These are phyloP conservation scores for Aureobasidium sp. DNA, from an alignment of 2,329 filamentous ascomycete species.

Conservation along the genomic window DNA sequence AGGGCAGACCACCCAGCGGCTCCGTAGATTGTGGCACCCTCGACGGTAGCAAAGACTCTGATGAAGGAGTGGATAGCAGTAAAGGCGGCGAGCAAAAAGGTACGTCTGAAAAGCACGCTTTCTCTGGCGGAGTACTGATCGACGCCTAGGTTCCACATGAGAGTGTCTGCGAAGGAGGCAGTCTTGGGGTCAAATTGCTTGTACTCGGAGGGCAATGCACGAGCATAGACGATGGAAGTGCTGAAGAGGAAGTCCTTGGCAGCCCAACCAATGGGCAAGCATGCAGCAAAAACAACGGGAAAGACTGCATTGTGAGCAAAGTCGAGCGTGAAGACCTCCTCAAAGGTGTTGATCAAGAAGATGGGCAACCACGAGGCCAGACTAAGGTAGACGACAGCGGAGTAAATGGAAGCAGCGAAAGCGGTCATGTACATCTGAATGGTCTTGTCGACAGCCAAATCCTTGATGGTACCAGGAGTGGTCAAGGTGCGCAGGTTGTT, in stretches of 20 bases:
- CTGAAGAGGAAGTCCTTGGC: constrained; percentile 72
- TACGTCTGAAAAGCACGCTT: constrained; percentile 49
- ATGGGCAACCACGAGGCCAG: constrained; percentile 64
- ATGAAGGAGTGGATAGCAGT: constrained; percentile 52
- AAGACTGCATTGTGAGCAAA: constrained; percentile 58
- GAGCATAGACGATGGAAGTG: constrained; percentile 46
- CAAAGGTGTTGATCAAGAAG: constrained; percentile 68
- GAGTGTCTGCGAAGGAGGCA: constrained; percentile 61
- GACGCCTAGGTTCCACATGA: constrained; percentile 59
- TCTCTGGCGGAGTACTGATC: constrained; percentile 59
- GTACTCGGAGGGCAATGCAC: constrained; percentile 35
- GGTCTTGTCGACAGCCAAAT: constrained; percentile 51
- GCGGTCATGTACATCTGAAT: constrained; percentile 59
- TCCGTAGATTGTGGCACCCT: constrained; percentile 62
- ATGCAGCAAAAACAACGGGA: constrained; percentile 39
- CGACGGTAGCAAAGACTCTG: constrained; percentile 58
- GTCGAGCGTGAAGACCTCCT: constrained; percentile 61
- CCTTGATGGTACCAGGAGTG: constrained; percentile 33
- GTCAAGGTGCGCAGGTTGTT: constrained; percentile 37
- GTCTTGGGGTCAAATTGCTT: constrained; percentile 56
- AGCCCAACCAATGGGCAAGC: constrained; percentile 64
- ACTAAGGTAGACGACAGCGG: constrained; percentile 61
- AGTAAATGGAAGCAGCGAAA: constrained; percentile 67
- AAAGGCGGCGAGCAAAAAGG: constrained; percentile 40
- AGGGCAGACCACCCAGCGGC: constrained; percentile 65